Conservation (phyloP, 2,329 filamentous ascomycete species). For the Fusarium sp. region DNA sequence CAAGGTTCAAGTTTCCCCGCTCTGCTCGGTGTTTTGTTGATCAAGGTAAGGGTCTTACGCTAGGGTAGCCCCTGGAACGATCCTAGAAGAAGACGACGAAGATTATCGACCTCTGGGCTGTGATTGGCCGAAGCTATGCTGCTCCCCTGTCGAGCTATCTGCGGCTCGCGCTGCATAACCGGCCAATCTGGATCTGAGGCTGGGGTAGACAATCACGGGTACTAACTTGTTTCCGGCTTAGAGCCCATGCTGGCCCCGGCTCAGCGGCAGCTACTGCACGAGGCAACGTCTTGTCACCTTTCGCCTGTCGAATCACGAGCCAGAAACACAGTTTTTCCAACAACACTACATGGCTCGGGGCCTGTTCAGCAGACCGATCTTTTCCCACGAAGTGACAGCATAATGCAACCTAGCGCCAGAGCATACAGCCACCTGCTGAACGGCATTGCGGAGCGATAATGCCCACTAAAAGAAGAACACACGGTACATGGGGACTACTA, state of each 20-base stretch:
- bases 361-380: constrained; percentile 48
- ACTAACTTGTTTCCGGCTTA: constrained; percentile 8
- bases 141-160: constrained; percentile 40
- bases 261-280: constrained; percentile 58
- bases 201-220: constrained; percentile 46
- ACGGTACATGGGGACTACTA: constrained; percentile 30
- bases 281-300: constrained; percentile 61
- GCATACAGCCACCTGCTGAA: constrained; percentile 38
- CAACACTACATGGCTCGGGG: constrained; percentile 42
- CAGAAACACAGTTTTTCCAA: constrained; percentile 42
- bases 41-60: constrained; percentile 31
- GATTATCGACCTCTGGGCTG: not conserved
- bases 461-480: constrained; percentile 5
- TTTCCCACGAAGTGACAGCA: constrained; percentile 30
- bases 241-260: constrained; percentile 40
- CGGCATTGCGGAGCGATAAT: constrained; percentile 18
- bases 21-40: constrained; percentile 31
- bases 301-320: constrained; percentile 56
- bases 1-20: constrained; percentile 36
- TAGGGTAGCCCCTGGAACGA: constrained; percentile 29
- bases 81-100: constrained; percentile 26
- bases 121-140: constrained; percentile 31
- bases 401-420: constrained; percentile 29
- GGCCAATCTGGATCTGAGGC: constrained; percentile 60
- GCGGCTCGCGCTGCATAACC: constrained; percentile 51